Evolutionary conservation across 2,329 filamentous ascomycete species (phyloP), one percentile per base, ranked within the genome.

Genomic region (Emmonsiellopsis sp.): DNA sequence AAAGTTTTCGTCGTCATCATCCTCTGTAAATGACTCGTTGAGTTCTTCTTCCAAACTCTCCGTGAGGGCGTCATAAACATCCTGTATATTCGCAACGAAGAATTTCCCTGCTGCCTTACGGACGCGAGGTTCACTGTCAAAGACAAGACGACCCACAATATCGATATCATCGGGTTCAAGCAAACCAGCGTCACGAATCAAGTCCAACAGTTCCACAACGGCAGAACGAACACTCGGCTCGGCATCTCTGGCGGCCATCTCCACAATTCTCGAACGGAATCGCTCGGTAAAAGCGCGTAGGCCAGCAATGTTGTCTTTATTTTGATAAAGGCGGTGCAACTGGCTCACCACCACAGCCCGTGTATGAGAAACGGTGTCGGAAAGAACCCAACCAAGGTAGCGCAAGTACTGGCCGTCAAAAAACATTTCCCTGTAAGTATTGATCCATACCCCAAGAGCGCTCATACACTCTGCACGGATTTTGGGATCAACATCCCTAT

Each of bases 381-480:
- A 95, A 33, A 98, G 77, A 64, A 95, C 85, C 93, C 93, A 98
- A 51, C 93, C 93, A 5, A 98, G 77, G 64, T 98, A 98, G 56
- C 93, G 85, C 49, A 98, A 75, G 70, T 95, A 95, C 61, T 86
- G 80, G 1, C 89, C 89, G 59, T 96, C 88, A 68, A 96, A 88
- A 71, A 95, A 98, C 45, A 88, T 80, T 46, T 89, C 88, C 2
- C 91, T 88, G 50, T 95, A 82, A 9, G 81, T 81, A 66, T 84
- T 80, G 60, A 97, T 94, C 93, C 93, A 98, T 42, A 84, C 80
- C 32, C 91, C 90, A 7, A 98, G 77, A 11, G 89, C 88, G 58
- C 87, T 83, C 27, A 95, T 85, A 65, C 92, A 96, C 63, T 96
- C 92, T 0, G 86, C 83, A 51, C 93, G 83, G 59, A 98, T 95